Conservation (phyloP, 2,329 filamentous ascomycete genomes). For the Cordyceps javanica region DNA sequence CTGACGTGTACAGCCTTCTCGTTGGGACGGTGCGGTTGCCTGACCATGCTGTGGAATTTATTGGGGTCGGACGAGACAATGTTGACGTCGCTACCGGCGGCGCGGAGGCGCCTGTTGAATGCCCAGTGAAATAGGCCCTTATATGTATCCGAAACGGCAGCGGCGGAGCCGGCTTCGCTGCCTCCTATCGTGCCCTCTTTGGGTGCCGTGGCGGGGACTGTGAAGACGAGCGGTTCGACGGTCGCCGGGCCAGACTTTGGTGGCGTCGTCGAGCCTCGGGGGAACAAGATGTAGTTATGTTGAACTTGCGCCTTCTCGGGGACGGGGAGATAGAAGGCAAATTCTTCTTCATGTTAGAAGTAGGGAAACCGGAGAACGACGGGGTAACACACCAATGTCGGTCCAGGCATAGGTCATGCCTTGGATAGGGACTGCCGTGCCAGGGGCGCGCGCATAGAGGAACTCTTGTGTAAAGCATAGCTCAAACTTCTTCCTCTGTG, state of each 20-base stretch:
- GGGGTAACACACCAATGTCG: constrained; percentile 47
- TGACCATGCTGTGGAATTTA: constrained; percentile 51
- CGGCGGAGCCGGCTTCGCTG: constrained; percentile 40
- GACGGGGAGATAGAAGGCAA: constrained; percentile 57
- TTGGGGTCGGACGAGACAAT: constrained; percentile 48
- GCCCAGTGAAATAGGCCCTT: constrained; percentile 56
- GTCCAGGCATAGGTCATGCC: constrained; percentile 54
- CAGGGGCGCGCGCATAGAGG: constrained; percentile 50
- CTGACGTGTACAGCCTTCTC: constrained; percentile 61
- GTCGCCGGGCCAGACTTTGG: constrained; percentile 37
- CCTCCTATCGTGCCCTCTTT: constrained; percentile 54
- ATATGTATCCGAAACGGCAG: constrained; percentile 53
- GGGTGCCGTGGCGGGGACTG: constrained; percentile 51
- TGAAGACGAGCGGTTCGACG: constrained; percentile 58
- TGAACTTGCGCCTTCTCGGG: constrained; percentile 61
- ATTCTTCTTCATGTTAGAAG: constrained; percentile 35
- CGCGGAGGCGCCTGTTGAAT: constrained; percentile 44
- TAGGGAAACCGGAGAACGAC: neutral
- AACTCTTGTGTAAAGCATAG: constrained; percentile 55
- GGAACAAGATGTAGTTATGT: constrained; percentile 60
- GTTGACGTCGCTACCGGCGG: constrained; percentile 39
- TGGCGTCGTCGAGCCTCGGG: constrained; percentile 46
- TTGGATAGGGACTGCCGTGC: constrained; percentile 44
- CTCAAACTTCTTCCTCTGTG: constrained; percentile 63
- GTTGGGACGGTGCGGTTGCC: constrained; percentile 51